phyloP scores from a whole-genome alignment of 2,329 filamentous ascomycete genomes.

The Rhinocladiella similis region DNA sequence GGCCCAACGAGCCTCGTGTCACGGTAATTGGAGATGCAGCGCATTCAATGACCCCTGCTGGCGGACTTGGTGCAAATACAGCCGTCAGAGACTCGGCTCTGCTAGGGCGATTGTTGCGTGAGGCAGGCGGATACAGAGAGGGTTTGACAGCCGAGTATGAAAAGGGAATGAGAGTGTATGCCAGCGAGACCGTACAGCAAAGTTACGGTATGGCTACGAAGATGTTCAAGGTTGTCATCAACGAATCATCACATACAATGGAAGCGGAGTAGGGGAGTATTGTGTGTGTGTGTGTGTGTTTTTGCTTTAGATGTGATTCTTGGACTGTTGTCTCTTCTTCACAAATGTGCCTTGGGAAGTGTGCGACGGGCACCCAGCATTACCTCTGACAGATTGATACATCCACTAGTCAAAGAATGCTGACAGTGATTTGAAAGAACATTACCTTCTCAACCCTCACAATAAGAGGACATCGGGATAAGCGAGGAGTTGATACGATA shows the following conservation, averaged over 20 bases:
- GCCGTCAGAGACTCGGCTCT: slow-evolving; percentile 44
- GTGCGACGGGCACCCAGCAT: background rate
- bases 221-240: slow-evolving; percentile 49
- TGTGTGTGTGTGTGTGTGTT: too few relatives aligned
- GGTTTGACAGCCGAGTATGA: slow-evolving; percentile 42
- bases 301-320: too few relatives aligned
- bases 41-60: slow-evolving; percentile 49
- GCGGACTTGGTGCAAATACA: slow-evolving; percentile 48
- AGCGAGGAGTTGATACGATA: too few relatives aligned
- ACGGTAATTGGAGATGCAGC: slow-evolving; percentile 48
- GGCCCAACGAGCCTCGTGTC: slow-evolving; percentile 36
- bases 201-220: slow-evolving; percentile 54
- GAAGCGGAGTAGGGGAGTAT: background rate
- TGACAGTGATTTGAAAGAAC: too few relatives aligned
- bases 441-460: too few relatives aligned
- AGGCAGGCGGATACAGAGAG: slow-evolving; percentile 51
- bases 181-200: slow-evolving; percentile 53
- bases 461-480: too few relatives aligned
- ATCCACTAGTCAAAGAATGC: too few relatives aligned
- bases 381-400: too few relatives aligned
- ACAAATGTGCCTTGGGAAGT: background rate
- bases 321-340: background rate
- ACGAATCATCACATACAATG: slow-evolving; percentile 36
- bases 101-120: slow-evolving; percentile 47
- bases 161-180: slow-evolving; percentile 51